A percentile compares a stretch with the other conserved stretches of the same genome.
Evolutionary conservation across 495 filamentous ascomycete species (phyloP).

Genomic region (Hyphodiscus hymeniophilus): DNA sequence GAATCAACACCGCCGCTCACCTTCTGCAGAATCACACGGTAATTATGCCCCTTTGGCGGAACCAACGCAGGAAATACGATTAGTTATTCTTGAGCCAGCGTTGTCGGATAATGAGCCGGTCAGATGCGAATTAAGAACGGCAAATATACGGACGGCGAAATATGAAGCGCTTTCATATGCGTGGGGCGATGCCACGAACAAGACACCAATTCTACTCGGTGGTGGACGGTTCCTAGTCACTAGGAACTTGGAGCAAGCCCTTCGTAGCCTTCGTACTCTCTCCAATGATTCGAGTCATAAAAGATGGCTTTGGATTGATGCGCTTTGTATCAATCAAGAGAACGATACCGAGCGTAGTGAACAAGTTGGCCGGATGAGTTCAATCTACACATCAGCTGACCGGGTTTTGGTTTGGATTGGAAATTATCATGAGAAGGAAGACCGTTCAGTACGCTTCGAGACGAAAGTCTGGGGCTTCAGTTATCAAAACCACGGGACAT

Average conservation of each 20-base stretch:
- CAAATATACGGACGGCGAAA: background rate
- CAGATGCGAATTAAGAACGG: no score
- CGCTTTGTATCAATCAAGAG: slow-evolving; percentile 1
- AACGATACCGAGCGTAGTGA: background rate
- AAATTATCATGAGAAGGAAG: background rate
- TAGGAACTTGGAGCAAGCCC: background rate
- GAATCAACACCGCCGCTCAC: no score
- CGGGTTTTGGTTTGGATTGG: slow-evolving; percentile 1
- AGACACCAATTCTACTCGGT: background rate
- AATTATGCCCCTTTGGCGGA: no score
- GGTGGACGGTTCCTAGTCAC: background rate
- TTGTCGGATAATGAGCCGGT: no score
- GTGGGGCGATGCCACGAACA: background rate
- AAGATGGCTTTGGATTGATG: slow-evolving; percentile 1
- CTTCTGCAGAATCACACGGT: no score
- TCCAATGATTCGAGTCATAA: background rate
- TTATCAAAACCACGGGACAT: background rate
- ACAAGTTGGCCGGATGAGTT: background rate
- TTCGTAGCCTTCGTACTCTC: background rate
- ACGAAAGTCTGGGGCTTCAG: background rate
- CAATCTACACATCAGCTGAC: background rate
- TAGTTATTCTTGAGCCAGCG: no score
- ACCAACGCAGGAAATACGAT: no score
- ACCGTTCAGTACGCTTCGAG: background rate
- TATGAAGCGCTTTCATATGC: background rate